Conservation (phyloP, 2,329 filamentous ascomycete genomes). For the Coleophoma eucalyptorum region DNA sequence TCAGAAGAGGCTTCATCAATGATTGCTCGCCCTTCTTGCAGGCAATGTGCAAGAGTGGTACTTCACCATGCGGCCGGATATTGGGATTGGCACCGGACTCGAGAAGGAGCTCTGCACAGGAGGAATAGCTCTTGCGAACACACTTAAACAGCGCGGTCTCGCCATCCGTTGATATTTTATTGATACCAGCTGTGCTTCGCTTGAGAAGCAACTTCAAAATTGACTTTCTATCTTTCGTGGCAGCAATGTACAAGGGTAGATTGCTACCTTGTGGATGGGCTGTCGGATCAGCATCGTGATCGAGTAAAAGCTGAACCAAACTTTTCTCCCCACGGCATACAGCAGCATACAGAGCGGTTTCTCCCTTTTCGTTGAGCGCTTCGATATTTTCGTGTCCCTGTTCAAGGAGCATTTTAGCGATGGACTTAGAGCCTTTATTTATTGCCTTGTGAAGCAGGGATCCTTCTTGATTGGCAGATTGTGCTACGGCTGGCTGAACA, state of each 20-base stretch:
- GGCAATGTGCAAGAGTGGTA: constrained; percentile 5
- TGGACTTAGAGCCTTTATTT: constrained; percentile 5
- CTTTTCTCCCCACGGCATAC: constrained; percentile 5
- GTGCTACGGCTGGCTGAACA: background rate
- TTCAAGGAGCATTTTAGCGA: constrained; percentile 3
- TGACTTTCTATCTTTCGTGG: background rate
- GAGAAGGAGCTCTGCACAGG: constrained; percentile 5
- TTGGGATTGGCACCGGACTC: constrained; percentile 9
- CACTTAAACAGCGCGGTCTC: constrained; percentile 8
- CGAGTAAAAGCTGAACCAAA: constrained; percentile 10
- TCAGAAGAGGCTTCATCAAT: constrained; percentile 6
- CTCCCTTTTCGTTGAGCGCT: constrained; percentile 8
- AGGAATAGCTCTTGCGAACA: constrained; percentile 1
- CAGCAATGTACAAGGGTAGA: constrained; percentile 5
- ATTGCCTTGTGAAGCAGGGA: constrained; percentile 7
- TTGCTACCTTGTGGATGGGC: background rate
- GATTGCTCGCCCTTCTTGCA: constrained; percentile 1
- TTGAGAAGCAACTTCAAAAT: constrained; percentile 8
- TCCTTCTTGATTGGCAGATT: constrained; percentile 2
- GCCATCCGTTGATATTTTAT: constrained; percentile 2
- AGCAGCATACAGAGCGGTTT: constrained; percentile 6
- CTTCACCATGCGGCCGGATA: constrained; percentile 1
- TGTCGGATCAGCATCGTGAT: constrained; percentile 6
- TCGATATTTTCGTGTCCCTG: constrained; percentile 8
- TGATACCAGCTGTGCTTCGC: constrained; percentile 1